Percentiles rank a stretch among this genome's conserved stretches.
phyloP scores from a whole-genome alignment of 768 basidiomycete species.

The Lentinus tigrinus region DNA sequence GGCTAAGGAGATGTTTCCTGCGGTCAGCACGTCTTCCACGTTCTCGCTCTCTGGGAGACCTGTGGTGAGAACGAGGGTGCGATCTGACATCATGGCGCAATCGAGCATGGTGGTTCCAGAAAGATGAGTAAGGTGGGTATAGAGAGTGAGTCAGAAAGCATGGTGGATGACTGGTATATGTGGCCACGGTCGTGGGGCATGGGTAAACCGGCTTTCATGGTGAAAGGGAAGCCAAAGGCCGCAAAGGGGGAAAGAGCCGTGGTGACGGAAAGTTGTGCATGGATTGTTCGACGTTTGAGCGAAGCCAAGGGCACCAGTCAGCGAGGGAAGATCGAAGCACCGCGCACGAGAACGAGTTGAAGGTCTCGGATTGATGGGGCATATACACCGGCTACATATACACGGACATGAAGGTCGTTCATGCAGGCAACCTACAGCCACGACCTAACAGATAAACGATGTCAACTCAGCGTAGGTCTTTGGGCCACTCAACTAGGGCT shows the following conservation, averaged over 20 bases:
- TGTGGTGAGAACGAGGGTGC: slow-evolving; percentile 2
- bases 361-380: too few species aligned
- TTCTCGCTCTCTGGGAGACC: slow-evolving; percentile 1
- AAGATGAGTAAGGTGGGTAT: neutral
- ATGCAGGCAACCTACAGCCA: neutral
- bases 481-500: neutral
- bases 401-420: neutral
- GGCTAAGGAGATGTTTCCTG: neutral
- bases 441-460: neutral
- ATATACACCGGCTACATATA: neutral
- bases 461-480: slow-evolving; percentile 3
- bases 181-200: too few species aligned
- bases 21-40: neutral
- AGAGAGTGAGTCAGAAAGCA: neutral
- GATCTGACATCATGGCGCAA: neutral
- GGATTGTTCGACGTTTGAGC: too few species aligned
- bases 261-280: too few species aligned
- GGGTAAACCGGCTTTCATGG: too few species aligned
- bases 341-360: too few species aligned
- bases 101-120: neutral
- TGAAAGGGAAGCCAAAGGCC: too few species aligned
- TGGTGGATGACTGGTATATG: too few species aligned
- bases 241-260: too few species aligned
- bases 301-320: too few species aligned
- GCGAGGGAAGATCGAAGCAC: too few species aligned